Base-by-base conservation (phyloP, 352 stramenopile species). In the Phytopythium cucurbitacearum region DNA sequence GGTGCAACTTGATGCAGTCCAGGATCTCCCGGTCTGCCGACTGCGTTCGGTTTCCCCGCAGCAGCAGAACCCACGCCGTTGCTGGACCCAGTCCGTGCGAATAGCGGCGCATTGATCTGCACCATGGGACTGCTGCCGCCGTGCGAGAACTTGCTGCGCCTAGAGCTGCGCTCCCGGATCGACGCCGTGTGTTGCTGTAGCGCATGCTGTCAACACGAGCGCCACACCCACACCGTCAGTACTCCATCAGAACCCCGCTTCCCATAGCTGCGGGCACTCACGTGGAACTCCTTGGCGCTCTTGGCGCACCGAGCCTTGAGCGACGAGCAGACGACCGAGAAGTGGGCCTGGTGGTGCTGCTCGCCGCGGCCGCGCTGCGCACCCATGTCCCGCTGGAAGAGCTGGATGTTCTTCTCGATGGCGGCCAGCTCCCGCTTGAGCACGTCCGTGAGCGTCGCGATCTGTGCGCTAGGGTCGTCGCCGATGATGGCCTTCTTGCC, bases 131-230 rank as follows among this genome's bases (percentile, higher is more conserved):
- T 88, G 40, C 75, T 60, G 52, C 80, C 75, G 57, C 78, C 69
- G 48, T 91, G 80, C 9, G 80, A 90, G 33, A 93, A 93, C 60
- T 90, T 91, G 65, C 75, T 91, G 15, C 84, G 72, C 34, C 84
- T 74, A 8, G 82, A 85, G 53, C 73, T 91, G 15, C 79, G 79
- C 47, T 91, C 81, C 40, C 79, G 76, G 44, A 94, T 91, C 39
- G 80, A 66, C 7, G 63, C 67, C 11, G 78, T 86, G 55, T 85
- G 78, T 34, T 79, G 72, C 51, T 89, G 78, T 1, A 89, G 66
- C 21, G 75, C 78, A 54, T 82, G 67, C 80, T 93, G 50, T 11
- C 37, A 7, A 32, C 15, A 59, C 12, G 48, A 47, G 33, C 5
- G 48, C 21, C 21, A 28, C 21, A 28, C 21, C 21, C 21, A 28